phyloP scores from a whole-genome alignment of 2,329 filamentous ascomycete species.

The Colletotrichum spaethianum region DNA sequence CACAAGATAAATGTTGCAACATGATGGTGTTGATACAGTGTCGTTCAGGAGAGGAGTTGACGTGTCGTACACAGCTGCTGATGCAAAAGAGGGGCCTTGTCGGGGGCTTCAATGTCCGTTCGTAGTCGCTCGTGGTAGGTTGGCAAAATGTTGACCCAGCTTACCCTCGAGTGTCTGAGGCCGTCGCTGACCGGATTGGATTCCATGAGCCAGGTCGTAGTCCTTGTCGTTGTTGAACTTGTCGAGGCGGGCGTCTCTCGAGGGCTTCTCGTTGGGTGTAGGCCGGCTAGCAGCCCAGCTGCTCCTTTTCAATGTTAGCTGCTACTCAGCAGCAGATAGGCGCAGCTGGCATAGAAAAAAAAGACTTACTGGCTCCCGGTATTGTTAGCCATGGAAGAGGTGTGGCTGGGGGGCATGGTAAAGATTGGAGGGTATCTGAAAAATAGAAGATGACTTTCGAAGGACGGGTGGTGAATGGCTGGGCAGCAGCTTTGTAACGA shows the following conservation, averaged over 20 bases:
- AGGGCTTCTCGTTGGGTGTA: background rate
- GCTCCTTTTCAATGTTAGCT: background rate
- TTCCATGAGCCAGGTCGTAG: background rate
- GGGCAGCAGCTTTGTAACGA: no score
- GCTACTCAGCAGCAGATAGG: no score
- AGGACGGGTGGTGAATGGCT: no score
- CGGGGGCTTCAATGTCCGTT: background rate
- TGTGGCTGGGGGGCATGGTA: background rate
- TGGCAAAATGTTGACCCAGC: background rate
- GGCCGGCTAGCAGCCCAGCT: background rate
- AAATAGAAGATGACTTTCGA: background rate
- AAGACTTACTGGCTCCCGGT: background rate
- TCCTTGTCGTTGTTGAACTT: conserved; percentile 2
- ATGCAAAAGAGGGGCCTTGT: background rate
- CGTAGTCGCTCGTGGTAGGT: background rate
- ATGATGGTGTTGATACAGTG: background rate
- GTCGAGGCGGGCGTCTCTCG: conserved; percentile 3
- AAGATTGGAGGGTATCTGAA: background rate
- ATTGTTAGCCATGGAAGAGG: conserved; percentile 2
- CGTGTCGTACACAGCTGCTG: conserved; percentile 5
- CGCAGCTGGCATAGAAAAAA: background rate
- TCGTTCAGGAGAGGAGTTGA: background rate
- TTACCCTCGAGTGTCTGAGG: background rate
- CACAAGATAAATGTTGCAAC: background rate
- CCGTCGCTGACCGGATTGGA: background rate